Evolutionary conservation across 83 land plant species (phyloP).

Genomic region (Picea abies): DNA sequence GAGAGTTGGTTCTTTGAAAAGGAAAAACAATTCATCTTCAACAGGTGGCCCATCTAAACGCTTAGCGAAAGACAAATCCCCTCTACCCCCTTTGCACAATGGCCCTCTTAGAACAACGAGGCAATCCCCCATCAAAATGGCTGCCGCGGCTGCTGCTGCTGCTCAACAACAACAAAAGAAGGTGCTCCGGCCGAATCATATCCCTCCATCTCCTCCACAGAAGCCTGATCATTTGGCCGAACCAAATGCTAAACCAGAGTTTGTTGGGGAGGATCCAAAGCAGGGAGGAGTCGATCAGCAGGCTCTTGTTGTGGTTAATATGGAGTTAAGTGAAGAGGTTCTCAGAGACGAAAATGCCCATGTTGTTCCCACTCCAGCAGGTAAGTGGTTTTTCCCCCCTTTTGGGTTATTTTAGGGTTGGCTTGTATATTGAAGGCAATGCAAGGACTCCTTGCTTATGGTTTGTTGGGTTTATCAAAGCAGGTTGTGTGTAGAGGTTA

Average conservation of each 20-base stretch:
- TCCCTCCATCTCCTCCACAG: too few relatives aligned
- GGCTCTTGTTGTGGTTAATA: conserved; percentile 32
- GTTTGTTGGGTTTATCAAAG: not conserved
- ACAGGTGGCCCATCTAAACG: conserved; percentile 30
- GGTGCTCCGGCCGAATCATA: not conserved
- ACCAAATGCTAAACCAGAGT: not conserved
- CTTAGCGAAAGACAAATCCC: conserved; percentile 27
- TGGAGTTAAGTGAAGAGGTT: conserved; percentile 48
- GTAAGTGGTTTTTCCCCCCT: conserved; percentile 26
- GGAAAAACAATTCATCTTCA: conserved; percentile 17
- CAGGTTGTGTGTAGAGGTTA: not conserved
- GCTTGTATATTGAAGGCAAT: not conserved
- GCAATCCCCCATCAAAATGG: conserved; percentile 34
- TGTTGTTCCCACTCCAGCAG: conserved; percentile 56
- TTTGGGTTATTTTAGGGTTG: not conserved
- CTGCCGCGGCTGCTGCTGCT: conserved; percentile 18
- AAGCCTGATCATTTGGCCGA: not conserved
- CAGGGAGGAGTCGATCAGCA: conserved; percentile 24
- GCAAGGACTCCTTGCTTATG: not conserved
- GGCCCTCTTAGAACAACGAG: conserved; percentile 52
- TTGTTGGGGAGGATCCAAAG: not conserved
- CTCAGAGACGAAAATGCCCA: conserved; percentile 49
- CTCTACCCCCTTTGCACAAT: conserved; percentile 29
- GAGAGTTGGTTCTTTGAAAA: not conserved
- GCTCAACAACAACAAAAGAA: not conserved